phyloP scores from a whole-genome alignment of 805 yeast species.

The Candida piceae region DNA sequence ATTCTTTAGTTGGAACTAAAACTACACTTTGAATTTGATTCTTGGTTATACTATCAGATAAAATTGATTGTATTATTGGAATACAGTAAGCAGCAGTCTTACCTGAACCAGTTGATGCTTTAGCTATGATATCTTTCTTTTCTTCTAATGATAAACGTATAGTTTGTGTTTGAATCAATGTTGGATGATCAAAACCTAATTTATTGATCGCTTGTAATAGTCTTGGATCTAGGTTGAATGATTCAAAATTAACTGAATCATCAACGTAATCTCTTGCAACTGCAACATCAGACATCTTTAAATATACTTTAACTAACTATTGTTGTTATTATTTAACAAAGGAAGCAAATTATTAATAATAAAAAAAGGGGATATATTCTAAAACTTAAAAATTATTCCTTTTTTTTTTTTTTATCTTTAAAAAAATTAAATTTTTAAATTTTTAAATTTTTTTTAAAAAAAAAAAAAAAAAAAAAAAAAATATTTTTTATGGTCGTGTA shows the following conservation, averaged over 20 bases:
- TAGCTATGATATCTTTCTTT: constrained; percentile 86
- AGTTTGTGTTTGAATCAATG: constrained; percentile 86
- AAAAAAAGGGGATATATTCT: no score
- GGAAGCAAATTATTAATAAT: no score
- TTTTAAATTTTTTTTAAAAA: neutral
- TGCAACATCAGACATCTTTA: constrained; percentile 30
- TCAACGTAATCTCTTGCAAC: constrained; percentile 70
- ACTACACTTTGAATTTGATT: constrained; percentile 53
- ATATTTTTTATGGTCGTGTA: neutral
- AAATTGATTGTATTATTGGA: constrained; percentile 77
- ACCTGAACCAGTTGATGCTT: constrained; percentile 94
- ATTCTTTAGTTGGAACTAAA: constrained; percentile 89
- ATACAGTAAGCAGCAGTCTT: constrained; percentile 88
- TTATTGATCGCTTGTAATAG: constrained; percentile 77
- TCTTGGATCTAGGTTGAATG: constrained; percentile 77
- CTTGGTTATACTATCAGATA: constrained; percentile 36
- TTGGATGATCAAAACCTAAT: constrained; percentile 79
- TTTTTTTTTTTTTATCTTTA: no score
- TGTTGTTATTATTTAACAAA: no score
- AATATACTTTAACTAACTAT: no score
- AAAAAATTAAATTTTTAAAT: neutral
- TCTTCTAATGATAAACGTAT: constrained; percentile 88
- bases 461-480: neutral
- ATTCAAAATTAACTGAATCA: constrained; percentile 64
- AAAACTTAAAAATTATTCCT: no score